Evolutionary conservation across 2,329 filamentous ascomycete genomes (phyloP).

Genomic region (Canariomyces notabilis): DNA sequence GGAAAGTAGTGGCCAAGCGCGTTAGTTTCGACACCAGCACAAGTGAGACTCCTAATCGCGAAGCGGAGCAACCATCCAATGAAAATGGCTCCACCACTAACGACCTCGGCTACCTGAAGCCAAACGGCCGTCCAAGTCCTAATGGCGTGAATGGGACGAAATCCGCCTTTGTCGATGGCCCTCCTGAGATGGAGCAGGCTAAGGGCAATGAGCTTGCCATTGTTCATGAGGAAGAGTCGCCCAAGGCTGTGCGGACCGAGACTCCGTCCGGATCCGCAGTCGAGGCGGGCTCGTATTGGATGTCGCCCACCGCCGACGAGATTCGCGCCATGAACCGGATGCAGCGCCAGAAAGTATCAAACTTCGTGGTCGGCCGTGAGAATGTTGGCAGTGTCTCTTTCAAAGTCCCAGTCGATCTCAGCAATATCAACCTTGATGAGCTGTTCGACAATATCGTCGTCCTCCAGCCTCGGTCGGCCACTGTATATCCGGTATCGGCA

Average conservation of each 20-base stretch:
- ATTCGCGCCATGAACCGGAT: slow-evolving; percentile 74
- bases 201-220: slow-evolving; percentile 72
- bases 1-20: slow-evolving; percentile 65
- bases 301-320: slow-evolving; percentile 68
- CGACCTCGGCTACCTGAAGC: slow-evolving; percentile 56
- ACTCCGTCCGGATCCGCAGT: slow-evolving; percentile 30
- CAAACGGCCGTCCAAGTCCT: slow-evolving; percentile 35
- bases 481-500: slow-evolving; percentile 73
- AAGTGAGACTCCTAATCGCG: slow-evolving; percentile 38
- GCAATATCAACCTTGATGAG: slow-evolving; percentile 70
- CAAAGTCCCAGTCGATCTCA: slow-evolving; percentile 76
- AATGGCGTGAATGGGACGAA: slow-evolving; percentile 40
- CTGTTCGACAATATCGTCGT: slow-evolving; percentile 72
- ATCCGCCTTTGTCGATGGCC: slow-evolving; percentile 17
- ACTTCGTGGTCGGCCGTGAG: slow-evolving; percentile 77
- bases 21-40: slow-evolving; percentile 83
- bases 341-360: slow-evolving; percentile 67
- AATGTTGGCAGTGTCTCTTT: slow-evolving; percentile 80
- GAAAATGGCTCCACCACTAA: slow-evolving; percentile 48
- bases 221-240: slow-evolving; percentile 65
- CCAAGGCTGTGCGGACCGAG: slow-evolving; percentile 33
- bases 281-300: slow-evolving; percentile 78
- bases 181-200: slow-evolving; percentile 62
- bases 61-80: slow-evolving; percentile 39
- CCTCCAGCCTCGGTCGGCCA: slow-evolving; percentile 72